These are phyloP conservation scores for Royoungia palumana DNA, from an alignment of 768 basidiomycete species.

Conservation along the genomic window DNA sequence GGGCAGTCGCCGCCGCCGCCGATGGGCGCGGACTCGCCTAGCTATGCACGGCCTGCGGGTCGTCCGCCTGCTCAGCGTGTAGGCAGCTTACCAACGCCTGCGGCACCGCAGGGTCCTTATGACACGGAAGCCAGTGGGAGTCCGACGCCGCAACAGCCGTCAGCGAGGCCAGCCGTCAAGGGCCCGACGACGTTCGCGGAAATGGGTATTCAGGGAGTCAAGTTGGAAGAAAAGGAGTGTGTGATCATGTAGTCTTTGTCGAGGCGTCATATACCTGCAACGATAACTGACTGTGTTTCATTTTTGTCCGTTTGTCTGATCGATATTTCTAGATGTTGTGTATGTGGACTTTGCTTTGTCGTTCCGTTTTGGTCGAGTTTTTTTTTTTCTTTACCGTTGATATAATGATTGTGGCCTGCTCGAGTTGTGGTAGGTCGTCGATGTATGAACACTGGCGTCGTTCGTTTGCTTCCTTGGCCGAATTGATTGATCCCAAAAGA, in stretches of 20 bases:
- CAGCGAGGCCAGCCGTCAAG: constrained; percentile 14
- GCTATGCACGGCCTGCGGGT: constrained; percentile 29
- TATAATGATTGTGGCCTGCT: too few relatives aligned
- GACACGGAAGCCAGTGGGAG: background rate
- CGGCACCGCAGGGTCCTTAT: constrained; percentile 2
- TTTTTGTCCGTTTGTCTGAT: too few relatives aligned
- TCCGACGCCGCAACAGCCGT: constrained; percentile 3
- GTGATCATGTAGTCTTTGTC: constrained; percentile 65
- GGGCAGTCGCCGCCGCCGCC: constrained; percentile 14
- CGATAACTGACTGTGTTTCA: too few relatives aligned
- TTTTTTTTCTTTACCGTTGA: too few relatives aligned
- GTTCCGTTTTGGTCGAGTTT: too few relatives aligned
- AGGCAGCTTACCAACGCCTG: constrained; percentile 19
- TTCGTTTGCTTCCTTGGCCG: too few relatives aligned
- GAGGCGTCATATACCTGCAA: too few relatives aligned
- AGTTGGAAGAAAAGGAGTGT: constrained; percentile 80
- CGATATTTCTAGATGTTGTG: too few relatives aligned
- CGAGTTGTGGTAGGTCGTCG: too few relatives aligned
- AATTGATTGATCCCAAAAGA: too few relatives aligned
- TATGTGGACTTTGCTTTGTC: too few relatives aligned
- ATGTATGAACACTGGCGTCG: too few relatives aligned
- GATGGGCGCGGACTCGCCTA: constrained; percentile 18
- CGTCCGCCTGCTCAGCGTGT: constrained; percentile 31
- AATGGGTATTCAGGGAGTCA: constrained; percentile 84
- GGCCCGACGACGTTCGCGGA: constrained; percentile 84